Evolutionary conservation across 2,329 filamentous ascomycete species (phyloP).

Genomic region (Zalaria sp.): DNA sequence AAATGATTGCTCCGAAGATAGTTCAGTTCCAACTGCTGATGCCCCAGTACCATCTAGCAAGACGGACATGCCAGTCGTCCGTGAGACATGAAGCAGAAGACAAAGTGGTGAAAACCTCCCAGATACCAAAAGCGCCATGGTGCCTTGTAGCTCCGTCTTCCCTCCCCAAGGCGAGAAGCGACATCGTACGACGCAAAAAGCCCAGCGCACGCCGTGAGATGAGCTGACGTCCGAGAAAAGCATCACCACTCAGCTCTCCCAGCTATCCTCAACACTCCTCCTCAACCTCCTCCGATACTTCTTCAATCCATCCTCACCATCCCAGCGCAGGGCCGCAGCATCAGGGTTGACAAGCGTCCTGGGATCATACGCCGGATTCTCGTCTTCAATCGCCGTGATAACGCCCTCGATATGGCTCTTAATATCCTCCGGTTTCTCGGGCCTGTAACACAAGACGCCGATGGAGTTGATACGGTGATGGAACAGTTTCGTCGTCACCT

Average conservation of each 20-base stretch:
- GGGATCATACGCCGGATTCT: conserved; percentile 77
- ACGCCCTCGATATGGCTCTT: conserved; percentile 74
- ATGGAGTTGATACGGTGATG: conserved; percentile 71
- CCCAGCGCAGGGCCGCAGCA: conserved; percentile 79
- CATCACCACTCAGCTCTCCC: conserved; percentile 17
- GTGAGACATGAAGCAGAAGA: too few species aligned
- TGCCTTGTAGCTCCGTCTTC: too few species aligned
- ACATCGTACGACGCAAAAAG: too few species aligned
- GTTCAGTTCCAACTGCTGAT: too few species aligned
- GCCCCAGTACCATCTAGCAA: too few species aligned
- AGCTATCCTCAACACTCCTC: conserved; percentile 51
- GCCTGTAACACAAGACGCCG: conserved; percentile 72
- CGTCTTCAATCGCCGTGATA: conserved; percentile 71
- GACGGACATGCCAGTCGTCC: too few species aligned
- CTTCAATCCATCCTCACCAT: conserved; percentile 62
- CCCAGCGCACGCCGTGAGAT: too few species aligned
- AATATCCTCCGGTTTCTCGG: conserved; percentile 59
- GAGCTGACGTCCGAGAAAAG: too few species aligned
- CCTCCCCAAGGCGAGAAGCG: too few species aligned
- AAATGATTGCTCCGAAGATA: too few species aligned
- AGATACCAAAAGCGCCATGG: too few species aligned
- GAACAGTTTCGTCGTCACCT: conserved; percentile 68
- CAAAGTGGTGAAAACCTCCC: too few species aligned
- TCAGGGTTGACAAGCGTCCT: conserved; percentile 76
- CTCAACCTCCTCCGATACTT: conserved; percentile 70